Evolutionary conservation across 2,329 filamentous ascomycete genomes (phyloP).

Genomic region (Colletotrichum sp.): DNA sequence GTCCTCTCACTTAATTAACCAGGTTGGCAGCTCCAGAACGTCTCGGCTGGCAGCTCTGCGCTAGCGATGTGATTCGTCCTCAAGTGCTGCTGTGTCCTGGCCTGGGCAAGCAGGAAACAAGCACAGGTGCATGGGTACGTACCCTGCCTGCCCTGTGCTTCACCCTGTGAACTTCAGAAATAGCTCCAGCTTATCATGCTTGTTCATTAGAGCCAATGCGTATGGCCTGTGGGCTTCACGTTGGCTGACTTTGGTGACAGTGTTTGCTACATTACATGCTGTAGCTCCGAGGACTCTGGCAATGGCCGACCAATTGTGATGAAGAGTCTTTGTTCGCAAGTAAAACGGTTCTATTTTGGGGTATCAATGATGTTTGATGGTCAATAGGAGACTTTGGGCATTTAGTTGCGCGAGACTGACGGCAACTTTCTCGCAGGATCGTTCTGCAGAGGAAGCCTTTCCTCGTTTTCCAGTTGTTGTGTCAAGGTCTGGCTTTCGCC

Average conservation of each 20-base stretch:
- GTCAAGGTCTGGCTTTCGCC: neutral
- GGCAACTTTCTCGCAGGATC: neutral
- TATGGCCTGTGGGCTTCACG: neutral
- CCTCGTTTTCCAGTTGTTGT: neutral
- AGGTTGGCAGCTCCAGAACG: slow-evolving; percentile 21
- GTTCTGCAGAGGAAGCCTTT: neutral
- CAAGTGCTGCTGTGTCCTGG: neutral
- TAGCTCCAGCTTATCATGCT: neutral
- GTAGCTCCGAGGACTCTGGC: neutral
- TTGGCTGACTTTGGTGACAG: neutral
- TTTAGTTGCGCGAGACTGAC: neutral
- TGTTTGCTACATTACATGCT: neutral
- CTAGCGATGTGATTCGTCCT: slow-evolving; percentile 17
- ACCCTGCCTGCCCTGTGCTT: neutral
- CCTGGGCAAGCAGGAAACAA: neutral
- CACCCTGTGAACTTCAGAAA: neutral
- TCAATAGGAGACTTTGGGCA: neutral
- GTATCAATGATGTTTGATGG: neutral
- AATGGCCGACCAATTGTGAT: neutral
- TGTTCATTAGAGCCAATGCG: neutral
- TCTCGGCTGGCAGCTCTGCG: slow-evolving; percentile 17
- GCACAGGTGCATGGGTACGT: neutral
- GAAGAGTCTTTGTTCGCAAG: neutral
- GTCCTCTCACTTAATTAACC: slow-evolving; percentile 10
- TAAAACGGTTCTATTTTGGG: neutral